Percentiles rank a stretch among this genome's conserved stretches.
phyloP scores from a whole-genome alignment of 208 protist genomes.

The Leishmania tarentolae region DNA sequence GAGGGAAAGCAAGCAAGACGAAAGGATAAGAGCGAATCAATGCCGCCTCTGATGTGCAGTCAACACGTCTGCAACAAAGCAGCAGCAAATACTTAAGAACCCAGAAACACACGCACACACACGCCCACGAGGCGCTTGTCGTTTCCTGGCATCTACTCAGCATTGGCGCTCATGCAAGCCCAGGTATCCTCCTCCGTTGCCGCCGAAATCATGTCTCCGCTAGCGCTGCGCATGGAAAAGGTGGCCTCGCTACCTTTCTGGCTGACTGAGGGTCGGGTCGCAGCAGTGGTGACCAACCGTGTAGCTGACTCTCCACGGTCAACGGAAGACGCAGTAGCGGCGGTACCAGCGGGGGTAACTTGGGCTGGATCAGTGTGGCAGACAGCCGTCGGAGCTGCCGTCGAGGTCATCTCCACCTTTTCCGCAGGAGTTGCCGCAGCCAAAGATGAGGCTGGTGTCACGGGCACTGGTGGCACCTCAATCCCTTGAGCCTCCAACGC shows the following conservation, averaged over 20 bases:
- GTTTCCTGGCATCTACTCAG: constrained; percentile 1
- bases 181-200: constrained; percentile 28
- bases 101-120: neutral
- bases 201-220: constrained; percentile 14
- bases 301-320: neutral
- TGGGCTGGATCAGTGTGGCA: neutral
- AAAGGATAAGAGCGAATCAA: neutral
- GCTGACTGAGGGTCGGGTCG: neutral
- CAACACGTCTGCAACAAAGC: neutral
- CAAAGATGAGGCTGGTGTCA: neutral
- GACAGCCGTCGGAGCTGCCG: neutral
- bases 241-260: neutral
- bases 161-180: constrained; percentile 14
- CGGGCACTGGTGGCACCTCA: constrained; percentile 21
- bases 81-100: neutral
- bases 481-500: constrained; percentile 36
- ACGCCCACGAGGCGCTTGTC: neutral
- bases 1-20: neutral
- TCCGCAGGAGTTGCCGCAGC: constrained; percentile 1
- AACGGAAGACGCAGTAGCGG: neutral
- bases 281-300: neutral
- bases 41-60: neutral
- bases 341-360: neutral
- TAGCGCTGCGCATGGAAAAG: neutral
- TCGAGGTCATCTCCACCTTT: neutral